Percentiles rank a stretch among this genome's conserved stretches.
Conservation (phyloP, 2,329 filamentous ascomycete species). For the Ceratocystiopsis minuta region DNA sequence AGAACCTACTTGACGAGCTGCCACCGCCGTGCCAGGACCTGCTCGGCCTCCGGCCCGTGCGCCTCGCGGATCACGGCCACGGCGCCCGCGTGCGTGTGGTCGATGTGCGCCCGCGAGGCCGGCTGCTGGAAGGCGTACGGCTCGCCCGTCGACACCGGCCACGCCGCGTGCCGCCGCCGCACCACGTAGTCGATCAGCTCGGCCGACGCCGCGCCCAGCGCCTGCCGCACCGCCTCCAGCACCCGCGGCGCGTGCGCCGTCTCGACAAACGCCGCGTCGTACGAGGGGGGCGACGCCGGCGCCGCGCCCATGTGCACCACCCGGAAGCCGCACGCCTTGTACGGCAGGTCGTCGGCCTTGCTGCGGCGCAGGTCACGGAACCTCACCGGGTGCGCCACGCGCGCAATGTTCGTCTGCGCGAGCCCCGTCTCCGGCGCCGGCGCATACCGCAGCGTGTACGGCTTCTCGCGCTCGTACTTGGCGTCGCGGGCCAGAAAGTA, state of each 20-base stretch:
- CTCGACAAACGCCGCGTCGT: slow-evolving; percentile 3
- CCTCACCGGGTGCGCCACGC: slow-evolving; percentile 4
- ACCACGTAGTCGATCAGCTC: slow-evolving; percentile 10
- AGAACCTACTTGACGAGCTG: slow-evolving; percentile 6
- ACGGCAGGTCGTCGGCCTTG: slow-evolving; percentile 2
- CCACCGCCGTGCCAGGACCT: slow-evolving; percentile 1
- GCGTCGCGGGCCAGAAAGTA: slow-evolving; percentile 6
- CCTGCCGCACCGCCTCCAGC: slow-evolving; percentile 3
- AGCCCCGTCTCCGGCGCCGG: slow-evolving; percentile 5
- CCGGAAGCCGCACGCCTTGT: slow-evolving; percentile 6
- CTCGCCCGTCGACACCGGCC: slow-evolving; percentile 7
- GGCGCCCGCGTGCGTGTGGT: slow-evolving; percentile 18
- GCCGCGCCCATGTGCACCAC: background rate
- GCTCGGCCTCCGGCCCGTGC: slow-evolving; percentile 1
- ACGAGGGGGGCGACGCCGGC: background rate
- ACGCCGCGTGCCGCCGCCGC: slow-evolving; percentile 7
- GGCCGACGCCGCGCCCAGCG: slow-evolving; percentile 6
- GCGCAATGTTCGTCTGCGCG: slow-evolving; percentile 8
- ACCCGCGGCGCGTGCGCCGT: slow-evolving; percentile 4
- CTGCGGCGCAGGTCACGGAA: slow-evolving; percentile 4
- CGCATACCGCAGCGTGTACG: slow-evolving; percentile 8
- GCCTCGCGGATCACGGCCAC: slow-evolving; percentile 40
- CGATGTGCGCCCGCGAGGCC: slow-evolving; percentile 8
- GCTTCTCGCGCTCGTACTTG: slow-evolving; percentile 7
- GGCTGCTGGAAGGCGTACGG: slow-evolving; percentile 7